A percentile compares a stretch with the other conserved stretches of the same genome.
These are phyloP conservation scores for Sporothrix schenckii DNA, from an alignment of 2,329 filamentous ascomycete species.

Conservation along the genomic window DNA sequence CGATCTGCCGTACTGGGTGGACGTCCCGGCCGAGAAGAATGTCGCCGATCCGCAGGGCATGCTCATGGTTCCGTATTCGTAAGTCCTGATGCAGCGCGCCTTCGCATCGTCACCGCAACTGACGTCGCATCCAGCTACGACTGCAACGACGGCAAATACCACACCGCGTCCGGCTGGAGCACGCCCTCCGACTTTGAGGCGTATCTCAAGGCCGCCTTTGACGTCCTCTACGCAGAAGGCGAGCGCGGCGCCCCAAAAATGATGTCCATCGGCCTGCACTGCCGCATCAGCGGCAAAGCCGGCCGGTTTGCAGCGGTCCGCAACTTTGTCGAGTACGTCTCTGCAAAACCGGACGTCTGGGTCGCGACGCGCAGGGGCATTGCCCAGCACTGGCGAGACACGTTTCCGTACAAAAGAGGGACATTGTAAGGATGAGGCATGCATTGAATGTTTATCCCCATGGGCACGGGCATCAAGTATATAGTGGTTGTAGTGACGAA, in stretches of 20 bases:
- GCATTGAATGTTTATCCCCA: too few species aligned
- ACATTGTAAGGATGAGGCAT: background rate
- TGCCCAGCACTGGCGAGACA: slow-evolving; percentile 40
- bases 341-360: slow-evolving; percentile 56
- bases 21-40: slow-evolving; percentile 35
- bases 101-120: too few species aligned
- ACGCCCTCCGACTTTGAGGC: slow-evolving; percentile 52
- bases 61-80: slow-evolving; percentile 36
- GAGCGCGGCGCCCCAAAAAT: slow-evolving; percentile 55
- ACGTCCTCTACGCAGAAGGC: slow-evolving; percentile 57
- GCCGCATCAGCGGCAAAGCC: slow-evolving; percentile 56
- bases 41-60: slow-evolving; percentile 30
- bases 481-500: too few species aligned
- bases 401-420: background rate
- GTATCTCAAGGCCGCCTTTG: slow-evolving; percentile 57
- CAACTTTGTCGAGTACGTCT: slow-evolving; percentile 58
- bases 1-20: slow-evolving; percentile 37
- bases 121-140: slow-evolving; percentile 30
- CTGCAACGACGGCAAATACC: slow-evolving; percentile 38
- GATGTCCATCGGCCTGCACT: slow-evolving; percentile 61
- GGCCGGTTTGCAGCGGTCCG: slow-evolving; percentile 55
- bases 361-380: slow-evolving; percentile 58
- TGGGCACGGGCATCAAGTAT: too few species aligned
- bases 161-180: slow-evolving; percentile 45
- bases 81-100: background rate